Percentiles rank a stretch among this genome's conserved stretches.
phyloP scores from a whole-genome alignment of 768 basidiomycete genomes.

The Tricholoma bakamatsutake region DNA sequence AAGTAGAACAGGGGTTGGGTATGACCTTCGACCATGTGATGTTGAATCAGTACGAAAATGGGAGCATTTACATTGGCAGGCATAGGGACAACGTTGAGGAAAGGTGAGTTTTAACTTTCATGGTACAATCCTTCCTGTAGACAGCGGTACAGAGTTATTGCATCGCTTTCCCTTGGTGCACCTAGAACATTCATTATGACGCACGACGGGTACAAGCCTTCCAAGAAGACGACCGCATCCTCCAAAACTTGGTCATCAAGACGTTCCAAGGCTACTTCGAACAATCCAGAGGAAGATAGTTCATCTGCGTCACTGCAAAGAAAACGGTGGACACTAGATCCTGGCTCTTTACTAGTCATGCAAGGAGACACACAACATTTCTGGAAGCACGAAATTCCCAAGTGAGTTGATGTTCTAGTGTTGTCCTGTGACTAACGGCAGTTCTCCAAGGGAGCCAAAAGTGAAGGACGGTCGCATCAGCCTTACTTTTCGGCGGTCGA shows the following conservation, averaged over 20 bases:
- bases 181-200: conserved; percentile 26
- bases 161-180: conserved; percentile 25
- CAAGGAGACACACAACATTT: conserved; percentile 26
- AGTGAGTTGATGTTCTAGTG: conserved; percentile 10
- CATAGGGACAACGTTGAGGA: conserved; percentile 26
- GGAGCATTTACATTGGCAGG: conserved; percentile 25
- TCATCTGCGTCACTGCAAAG: not conserved
- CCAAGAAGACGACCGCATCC: conserved; percentile 1
- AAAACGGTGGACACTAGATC: conserved; percentile 20
- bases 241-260: not conserved
- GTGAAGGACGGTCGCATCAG: conserved; percentile 25
- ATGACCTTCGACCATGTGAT: conserved; percentile 28
- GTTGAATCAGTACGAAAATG: conserved; percentile 26
- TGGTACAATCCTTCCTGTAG: not conserved
- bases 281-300: not conserved
- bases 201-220: conserved; percentile 9
- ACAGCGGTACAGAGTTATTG: conserved; percentile 20
- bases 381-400: conserved; percentile 30
- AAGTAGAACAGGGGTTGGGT: conserved; percentile 22
- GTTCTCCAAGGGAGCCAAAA: conserved; percentile 19
- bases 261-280: not conserved
- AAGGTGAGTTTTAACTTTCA: conserved; percentile 8
- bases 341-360: conserved; percentile 26
- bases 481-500: conserved; percentile 22
- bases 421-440: not conserved